phyloP scores from a whole-genome alignment of 164 flowering plant species.

The Akebia trifoliata region DNA sequence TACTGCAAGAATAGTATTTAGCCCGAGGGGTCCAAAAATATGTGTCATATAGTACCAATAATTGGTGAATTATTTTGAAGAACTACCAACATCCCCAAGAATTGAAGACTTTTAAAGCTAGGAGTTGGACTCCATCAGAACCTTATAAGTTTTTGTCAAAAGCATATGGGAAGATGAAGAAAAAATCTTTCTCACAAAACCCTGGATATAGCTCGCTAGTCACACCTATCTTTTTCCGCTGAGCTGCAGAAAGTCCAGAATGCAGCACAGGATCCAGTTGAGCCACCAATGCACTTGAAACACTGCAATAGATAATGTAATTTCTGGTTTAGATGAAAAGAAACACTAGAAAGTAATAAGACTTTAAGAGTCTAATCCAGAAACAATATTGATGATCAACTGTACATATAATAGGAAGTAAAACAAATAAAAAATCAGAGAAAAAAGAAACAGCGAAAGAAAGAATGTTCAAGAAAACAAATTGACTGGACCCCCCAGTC shows the following conservation, averaged over 20 bases:
- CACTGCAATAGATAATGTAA: conserved; percentile 39
- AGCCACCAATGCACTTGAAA: conserved; percentile 43
- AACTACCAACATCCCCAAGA: too few species aligned
- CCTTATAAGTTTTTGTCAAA: not conserved
- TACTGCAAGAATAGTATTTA: too few species aligned
- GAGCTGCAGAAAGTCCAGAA: conserved; percentile 64
- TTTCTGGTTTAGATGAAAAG: not conserved
- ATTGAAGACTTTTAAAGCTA: too few species aligned
- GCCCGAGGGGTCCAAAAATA: too few species aligned
- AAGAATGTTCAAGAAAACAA: too few species aligned
- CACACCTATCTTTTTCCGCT: conserved; percentile 69
- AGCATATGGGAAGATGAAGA: not conserved
- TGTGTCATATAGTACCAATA: too few species aligned
- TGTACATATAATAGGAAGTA: not conserved
- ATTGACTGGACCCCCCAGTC: too few species aligned
- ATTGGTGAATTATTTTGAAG: too few species aligned
- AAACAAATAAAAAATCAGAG: not conserved
- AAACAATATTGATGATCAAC: not conserved
- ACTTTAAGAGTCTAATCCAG: not conserved
- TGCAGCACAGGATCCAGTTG: conserved; percentile 74
- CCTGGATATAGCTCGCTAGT: not conserved
- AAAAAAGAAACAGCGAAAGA: not conserved
- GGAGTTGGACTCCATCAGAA: conserved; percentile 3
- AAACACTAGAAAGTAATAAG: too few species aligned
- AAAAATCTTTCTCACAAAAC: not conserved